Base-by-base conservation (phyloP, 768 basidiomycete genomes). In the Leccinum rimulosum region DNA sequence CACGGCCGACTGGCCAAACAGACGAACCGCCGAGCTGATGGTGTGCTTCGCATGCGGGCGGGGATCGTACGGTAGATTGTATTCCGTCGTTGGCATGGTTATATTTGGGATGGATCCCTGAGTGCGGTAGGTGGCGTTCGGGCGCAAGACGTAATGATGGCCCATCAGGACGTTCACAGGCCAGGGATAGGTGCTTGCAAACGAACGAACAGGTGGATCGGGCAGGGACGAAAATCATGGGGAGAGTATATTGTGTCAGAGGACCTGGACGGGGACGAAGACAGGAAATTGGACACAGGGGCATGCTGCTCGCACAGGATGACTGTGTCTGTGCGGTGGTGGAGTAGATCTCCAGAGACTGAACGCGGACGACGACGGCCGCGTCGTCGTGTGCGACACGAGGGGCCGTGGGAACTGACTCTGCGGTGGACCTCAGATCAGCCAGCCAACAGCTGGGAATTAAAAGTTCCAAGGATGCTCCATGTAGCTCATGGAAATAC, bases 111-210 rank as follows among this genome's bases (percentile, higher is more conserved):
- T 28, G 4, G 40, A 6, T n/a, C 27, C 14, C 36, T n/a, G 14
- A 3, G 27, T 30, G 31, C 68, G 61, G 64, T 77, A 83, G 6
- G 66, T 56, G 3, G 70, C 62, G 66, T 85, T 82, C 0, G 81
- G 79, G 2, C 67, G 68, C 15, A 90, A 74, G 35, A 77, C 66
- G 66, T 80, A 87, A 68, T 85, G 83, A 63, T 88, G 85, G 22
- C 22, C 22, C 22, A 22, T 22, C n/a, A 89, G 75, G 27, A 84
- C 71, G 68, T 90, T 88, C 61, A 84, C 80, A 0, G 87, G 85
- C 87, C 87, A 88, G 3, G 86, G 86, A 59, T 80, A 83, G 55
- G 74, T 76, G 66, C 81, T 84, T 14, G 79, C 80, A 64, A 83
- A 11, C 88, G 84, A 19, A 88, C 67, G 47, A 85, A 74, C 17